Evolutionary conservation across 2,329 filamentous ascomycete genomes (phyloP), one percentile per base, ranked within the genome.

Genomic region (Scedosporium apiospermum): DNA sequence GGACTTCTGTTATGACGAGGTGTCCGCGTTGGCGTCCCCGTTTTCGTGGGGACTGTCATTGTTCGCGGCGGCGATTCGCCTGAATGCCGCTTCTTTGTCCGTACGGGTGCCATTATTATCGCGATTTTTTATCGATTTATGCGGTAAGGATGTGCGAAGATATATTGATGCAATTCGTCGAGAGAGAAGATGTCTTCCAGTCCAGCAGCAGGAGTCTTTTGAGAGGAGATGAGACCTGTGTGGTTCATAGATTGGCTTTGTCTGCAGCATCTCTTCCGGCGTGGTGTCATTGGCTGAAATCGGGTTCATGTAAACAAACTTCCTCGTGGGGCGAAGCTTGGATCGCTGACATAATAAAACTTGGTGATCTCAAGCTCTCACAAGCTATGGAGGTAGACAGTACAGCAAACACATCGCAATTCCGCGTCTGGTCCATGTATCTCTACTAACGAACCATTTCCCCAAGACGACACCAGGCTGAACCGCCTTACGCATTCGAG

Each of bases 1-100:
- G 88, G 88, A 69, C 85, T 88, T 72, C 77, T 78, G 66, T 71
- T 73, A 65, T 69, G n/a, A 30, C 21, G 72, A 18, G 60, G 60
- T 38, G 74, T 76, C 65, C 78, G 77, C 34, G 74, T 74, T 60
- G 74, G 74, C 21, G 67, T 70, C 46, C 67, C 69, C 26, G 65
- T 68, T 64, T 75, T 74, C 12, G 72, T 74, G 4, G 75, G 70
- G 27, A 72, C 63, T 6, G 62, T 64, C 26, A 58, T 63, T 5
- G 68, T 69, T 70, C 76, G 75, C 2, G 61, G 21, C 16, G 63
- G 41, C 21, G 63, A 41, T 34, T 62, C 63, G 61, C 61, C 67
- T 38, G 72, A 72, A 34, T 62, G 63, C 66, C 69, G 70, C 64
- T 72, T 75, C 62, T 71, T 73, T 16, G 75, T 73, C 68, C 78